A percentile compares a stretch with the other conserved stretches of the same genome.
Conservation (phyloP, 345 rosid species). For the Pistacia atlantica region DNA sequence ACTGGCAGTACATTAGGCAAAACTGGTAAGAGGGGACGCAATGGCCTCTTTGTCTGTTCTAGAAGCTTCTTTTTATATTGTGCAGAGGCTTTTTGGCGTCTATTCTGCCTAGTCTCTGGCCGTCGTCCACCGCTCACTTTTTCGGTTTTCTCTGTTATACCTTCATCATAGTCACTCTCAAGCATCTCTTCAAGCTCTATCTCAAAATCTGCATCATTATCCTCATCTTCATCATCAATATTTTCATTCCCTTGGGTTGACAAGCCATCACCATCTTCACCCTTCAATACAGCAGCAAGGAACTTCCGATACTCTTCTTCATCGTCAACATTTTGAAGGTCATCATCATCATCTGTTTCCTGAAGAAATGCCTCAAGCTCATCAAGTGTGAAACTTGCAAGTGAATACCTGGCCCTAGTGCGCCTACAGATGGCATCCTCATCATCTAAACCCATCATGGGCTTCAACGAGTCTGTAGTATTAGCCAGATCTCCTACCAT, state of each 20-base stretch:
- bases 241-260: constrained; percentile 38
- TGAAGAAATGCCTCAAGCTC: constrained; percentile 96
- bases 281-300: constrained; percentile 82
- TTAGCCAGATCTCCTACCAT: constrained; percentile 17
- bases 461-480: constrained; percentile 25
- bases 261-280: constrained; percentile 53
- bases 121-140: constrained; percentile 42
- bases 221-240: constrained; percentile 80
- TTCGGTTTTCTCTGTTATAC: constrained; percentile 35
- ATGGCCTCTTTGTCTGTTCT: constrained; percentile 63
- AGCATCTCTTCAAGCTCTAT: constrained; percentile 91
- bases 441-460: constrained; percentile 30
- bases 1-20: constrained; percentile 40
- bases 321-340: constrained; percentile 80
- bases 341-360: constrained; percentile 94
- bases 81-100: constrained; percentile 48
- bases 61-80: constrained; percentile 48
- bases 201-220: constrained; percentile 88
- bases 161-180: constrained; percentile 83
- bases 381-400: constrained; percentile 82
- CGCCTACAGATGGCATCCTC: constrained; percentile 88
- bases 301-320: constrained; percentile 89
- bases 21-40: constrained; percentile 79
- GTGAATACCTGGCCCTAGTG: constrained; percentile 88
- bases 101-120: constrained; percentile 89